These are phyloP conservation scores for Plicaturopsis crispa DNA, from an alignment of 768 basidiomycete genomes.

Conservation along the genomic window DNA sequence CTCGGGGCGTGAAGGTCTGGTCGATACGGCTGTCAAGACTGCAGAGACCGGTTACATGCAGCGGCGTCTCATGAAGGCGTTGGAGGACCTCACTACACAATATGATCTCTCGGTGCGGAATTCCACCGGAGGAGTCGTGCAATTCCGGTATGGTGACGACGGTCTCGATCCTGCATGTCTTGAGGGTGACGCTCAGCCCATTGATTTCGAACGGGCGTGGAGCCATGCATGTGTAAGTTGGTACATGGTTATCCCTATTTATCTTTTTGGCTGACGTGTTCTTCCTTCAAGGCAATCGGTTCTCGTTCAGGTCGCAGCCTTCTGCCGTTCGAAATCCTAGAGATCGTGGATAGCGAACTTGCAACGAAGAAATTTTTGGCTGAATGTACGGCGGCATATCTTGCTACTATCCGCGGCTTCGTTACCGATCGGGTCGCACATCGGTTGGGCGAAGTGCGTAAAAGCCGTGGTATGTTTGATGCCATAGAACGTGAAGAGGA, in stretches of 20 bases:
- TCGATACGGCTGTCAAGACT: conserved; percentile 99
- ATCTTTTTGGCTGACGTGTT: background rate
- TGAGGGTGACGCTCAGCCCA: conserved; percentile 91
- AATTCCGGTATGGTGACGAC: conserved; percentile 96
- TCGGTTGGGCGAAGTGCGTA: conserved; percentile 59
- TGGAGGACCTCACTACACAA: conserved; percentile 94
- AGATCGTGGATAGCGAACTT: conserved; percentile 62
- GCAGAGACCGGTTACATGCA: conserved; percentile 99
- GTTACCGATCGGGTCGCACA: conserved; percentile 59
- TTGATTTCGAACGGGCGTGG: conserved; percentile 86
- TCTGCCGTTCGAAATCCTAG: conserved; percentile 80
- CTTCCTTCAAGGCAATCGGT: conserved; percentile 47
- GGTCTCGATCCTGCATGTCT: conserved; percentile 94
- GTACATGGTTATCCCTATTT: too few relatives aligned
- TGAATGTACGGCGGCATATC: conserved; percentile 67
- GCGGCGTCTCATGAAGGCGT: conserved; percentile 95
- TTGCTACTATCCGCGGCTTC: conserved; percentile 63
- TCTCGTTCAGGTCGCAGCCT: conserved; percentile 54
- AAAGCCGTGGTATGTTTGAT: conserved; percentile 74
- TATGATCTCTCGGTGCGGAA: conserved; percentile 96
- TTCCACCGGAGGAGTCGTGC: conserved; percentile 90
- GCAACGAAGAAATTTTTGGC: conserved; percentile 47
- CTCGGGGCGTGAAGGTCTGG: conserved; percentile 95
- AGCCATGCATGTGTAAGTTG: conserved; percentile 68
- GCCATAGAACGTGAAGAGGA: conserved; percentile 68